phyloP scores from a whole-genome alignment of 495 filamentous ascomycete genomes.

The Aspergillus leporis region DNA sequence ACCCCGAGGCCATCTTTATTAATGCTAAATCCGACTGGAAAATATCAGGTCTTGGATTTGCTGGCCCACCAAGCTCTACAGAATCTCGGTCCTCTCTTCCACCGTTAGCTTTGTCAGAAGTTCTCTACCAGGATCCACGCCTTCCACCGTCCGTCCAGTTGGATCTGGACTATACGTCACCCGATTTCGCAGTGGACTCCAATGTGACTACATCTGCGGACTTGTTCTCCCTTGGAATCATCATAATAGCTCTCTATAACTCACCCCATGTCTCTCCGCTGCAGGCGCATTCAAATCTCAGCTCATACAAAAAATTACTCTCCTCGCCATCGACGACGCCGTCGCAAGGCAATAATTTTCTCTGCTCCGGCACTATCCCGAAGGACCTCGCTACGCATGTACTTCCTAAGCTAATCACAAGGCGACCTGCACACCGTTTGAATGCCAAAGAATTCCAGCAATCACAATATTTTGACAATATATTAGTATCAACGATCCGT shows the following conservation, averaged over 20 bases:
- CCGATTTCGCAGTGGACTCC: conserved; percentile 88
- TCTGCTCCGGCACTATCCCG: conserved; percentile 75
- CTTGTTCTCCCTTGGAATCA: conserved; percentile 87
- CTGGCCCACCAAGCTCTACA: conserved; percentile 70
- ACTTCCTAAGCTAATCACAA: conserved; percentile 79
- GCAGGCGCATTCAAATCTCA: conserved; percentile 72
- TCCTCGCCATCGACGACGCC: conserved; percentile 74
- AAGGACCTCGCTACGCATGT: conserved; percentile 72
- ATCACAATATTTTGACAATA: conserved; percentile 93
- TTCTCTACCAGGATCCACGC: conserved; percentile 81
- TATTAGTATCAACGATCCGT: conserved; percentile 90
- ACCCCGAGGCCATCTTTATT: conserved; percentile 90
- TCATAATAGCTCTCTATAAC: conserved; percentile 90
- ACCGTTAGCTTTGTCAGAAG: conserved; percentile 78
- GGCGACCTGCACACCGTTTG: conserved; percentile 81
- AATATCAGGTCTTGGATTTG: conserved; percentile 88
- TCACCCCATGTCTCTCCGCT: conserved; percentile 85
- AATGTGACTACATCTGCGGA: conserved; percentile 79
- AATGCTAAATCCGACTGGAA: conserved; percentile 99
- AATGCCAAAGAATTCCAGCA: conserved; percentile 92
- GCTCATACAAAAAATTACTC: conserved; percentile 80
- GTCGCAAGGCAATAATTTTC: conserved; percentile 75
- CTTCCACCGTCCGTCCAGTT: conserved; percentile 82
- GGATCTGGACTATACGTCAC: conserved; percentile 88
- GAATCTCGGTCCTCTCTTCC: conserved; percentile 66